phyloP scores from a whole-genome alignment of 805 yeast species.

The Metschnikowia sp. region DNA sequence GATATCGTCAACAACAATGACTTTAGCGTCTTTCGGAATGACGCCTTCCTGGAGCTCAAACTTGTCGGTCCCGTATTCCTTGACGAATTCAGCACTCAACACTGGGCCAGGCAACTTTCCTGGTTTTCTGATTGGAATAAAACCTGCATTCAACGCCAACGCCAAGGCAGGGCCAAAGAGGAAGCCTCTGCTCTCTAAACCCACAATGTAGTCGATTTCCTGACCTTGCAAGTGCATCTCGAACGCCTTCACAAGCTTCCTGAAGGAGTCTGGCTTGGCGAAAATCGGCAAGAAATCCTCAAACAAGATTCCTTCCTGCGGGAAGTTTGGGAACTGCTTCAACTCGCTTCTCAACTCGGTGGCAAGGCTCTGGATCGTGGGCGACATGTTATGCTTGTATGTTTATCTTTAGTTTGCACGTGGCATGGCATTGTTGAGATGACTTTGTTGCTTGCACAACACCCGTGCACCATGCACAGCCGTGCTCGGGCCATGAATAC shows the following conservation, averaged over 20 bases:
- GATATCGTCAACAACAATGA: conserved; percentile 90
- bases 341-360: conserved; percentile 35
- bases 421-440: background rate
- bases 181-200: conserved; percentile 96
- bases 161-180: conserved; percentile 96
- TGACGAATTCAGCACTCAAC: conserved; percentile 66
- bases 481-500: too few relatives aligned
- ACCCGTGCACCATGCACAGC: background rate
- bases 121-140: conserved; percentile 91
- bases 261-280: conserved; percentile 75
- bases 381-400: conserved; percentile 8
- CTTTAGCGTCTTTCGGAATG: conserved; percentile 75
- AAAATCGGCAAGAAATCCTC: conserved; percentile 97
- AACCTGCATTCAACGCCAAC: conserved; percentile 81
- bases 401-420: background rate
- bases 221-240: conserved; percentile 63
- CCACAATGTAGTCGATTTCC: conserved; percentile 84
- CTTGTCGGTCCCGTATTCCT: conserved; percentile 90
- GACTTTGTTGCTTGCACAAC: background rate
- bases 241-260: conserved; percentile 77
- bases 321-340: conserved; percentile 88
- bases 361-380: conserved; percentile 32
- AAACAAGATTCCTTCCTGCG: conserved; percentile 85
- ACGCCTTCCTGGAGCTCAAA: conserved; percentile 86
- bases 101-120: conserved; percentile 93